Percentiles rank a stretch among this genome's conserved stretches.
Evolutionary conservation across 2,329 filamentous ascomycete genomes (phyloP).

Genomic region (Exophiala sp.): DNA sequence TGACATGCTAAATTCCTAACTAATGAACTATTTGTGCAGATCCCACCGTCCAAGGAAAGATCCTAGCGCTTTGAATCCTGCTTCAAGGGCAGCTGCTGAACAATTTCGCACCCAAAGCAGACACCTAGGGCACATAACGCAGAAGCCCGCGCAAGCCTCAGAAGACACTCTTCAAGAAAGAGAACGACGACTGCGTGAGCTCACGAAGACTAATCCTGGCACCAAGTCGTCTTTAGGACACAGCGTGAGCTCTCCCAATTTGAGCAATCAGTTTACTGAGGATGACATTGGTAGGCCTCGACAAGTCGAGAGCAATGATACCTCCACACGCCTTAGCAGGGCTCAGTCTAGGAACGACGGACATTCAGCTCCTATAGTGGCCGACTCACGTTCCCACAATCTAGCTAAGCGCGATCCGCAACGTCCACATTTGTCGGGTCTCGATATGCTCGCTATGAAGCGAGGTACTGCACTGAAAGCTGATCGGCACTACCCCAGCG

Average conservation of each 20-base stretch:
- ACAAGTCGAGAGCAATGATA: not conserved
- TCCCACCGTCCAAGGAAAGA: not conserved
- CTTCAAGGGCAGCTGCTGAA: slow-evolving; percentile 13
- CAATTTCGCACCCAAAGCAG: slow-evolving; percentile 9
- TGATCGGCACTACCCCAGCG: not conserved
- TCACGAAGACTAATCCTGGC: not conserved
- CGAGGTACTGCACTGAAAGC: not conserved
- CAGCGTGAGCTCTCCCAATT: slow-evolving; percentile 2
- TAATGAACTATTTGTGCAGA: slow-evolving; percentile 2
- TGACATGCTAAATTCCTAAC: not conserved
- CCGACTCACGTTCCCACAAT: not conserved
- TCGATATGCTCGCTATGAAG: slow-evolving; percentile 10
- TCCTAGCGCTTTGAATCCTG: slow-evolving; percentile 2
- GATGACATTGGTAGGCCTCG: slow-evolving; percentile 7
- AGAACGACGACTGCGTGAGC: slow-evolving; percentile 2
- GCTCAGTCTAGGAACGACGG: not conserved
- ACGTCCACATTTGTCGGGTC: not conserved
- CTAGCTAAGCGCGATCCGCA: not conserved
- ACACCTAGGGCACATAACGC: not conserved
- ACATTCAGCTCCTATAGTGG: not conserved
- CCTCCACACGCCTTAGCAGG: not conserved
- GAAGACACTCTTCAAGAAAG: not conserved
- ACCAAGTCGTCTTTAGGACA: not conserved
- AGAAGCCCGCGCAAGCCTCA: not conserved
- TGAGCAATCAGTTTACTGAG: not conserved